Conservation (phyloP, 2,329 filamentous ascomycete genomes). For the Pseudocercospora fuligena region DNA sequence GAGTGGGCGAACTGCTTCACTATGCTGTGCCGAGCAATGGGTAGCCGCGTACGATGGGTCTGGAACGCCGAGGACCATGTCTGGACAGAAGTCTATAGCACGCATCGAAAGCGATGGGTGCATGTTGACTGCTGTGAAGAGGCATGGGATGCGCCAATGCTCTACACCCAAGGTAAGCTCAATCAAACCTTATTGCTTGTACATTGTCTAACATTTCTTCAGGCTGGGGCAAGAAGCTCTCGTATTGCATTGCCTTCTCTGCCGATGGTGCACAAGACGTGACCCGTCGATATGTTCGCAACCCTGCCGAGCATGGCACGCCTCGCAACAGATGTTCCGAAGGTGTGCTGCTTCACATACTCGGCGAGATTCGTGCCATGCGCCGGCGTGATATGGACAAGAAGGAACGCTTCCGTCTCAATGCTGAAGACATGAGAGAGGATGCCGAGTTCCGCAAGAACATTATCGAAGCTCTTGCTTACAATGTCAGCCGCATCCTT, state of each 20-base stretch:
- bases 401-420: conserved; percentile 78
- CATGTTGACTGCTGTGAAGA: conserved; percentile 95
- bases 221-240: conserved; percentile 95
- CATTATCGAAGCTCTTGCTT: conserved; percentile 73
- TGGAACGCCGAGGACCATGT: conserved; percentile 98
- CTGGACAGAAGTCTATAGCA: conserved; percentile 97
- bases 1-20: conserved; percentile 99
- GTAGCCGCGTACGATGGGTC: conserved; percentile 90
- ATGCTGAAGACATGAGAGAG: conserved; percentile 79
- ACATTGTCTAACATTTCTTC: conserved; percentile 26
- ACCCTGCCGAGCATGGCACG: conserved; percentile 69
- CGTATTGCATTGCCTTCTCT: conserved; percentile 95
- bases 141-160: conserved; percentile 88
- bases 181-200: not conserved
- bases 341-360: conserved; percentile 86
- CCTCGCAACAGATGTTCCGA: conserved; percentile 82
- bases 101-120: conserved; percentile 92
- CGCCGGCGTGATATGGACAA: conserved; percentile 84
- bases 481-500: conserved; percentile 71
- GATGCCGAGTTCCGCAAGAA: conserved; percentile 75
- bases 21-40: conserved; percentile 94
- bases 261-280: conserved; percentile 78
- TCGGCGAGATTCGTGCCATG: conserved; percentile 86
- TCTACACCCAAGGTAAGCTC: conserved; percentile 78
- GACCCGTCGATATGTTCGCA: conserved; percentile 71